Evolutionary conservation across 306 rosid genomes (phyloP).

Genomic region (Dryas drummondii): DNA sequence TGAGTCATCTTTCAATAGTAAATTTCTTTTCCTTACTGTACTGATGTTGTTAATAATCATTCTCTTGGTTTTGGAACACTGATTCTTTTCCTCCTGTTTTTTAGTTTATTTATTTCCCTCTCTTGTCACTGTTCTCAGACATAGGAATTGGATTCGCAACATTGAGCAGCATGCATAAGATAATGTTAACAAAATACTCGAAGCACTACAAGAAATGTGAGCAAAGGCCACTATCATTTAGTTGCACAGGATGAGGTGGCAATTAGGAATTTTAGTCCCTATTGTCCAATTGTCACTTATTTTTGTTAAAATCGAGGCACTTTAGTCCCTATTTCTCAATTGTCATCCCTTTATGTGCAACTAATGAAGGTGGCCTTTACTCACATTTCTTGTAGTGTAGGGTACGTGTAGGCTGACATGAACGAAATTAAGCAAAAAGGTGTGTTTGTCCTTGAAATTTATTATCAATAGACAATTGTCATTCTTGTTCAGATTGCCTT

Average conservation of each 20-base stretch:
- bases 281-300: too few species aligned
- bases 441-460: constrained; percentile 27
- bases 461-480: constrained; percentile 7
- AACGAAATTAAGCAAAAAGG: constrained; percentile 81
- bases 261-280: too few species aligned
- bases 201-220: too few species aligned
- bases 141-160: constrained; percentile 96
- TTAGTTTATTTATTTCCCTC: not conserved
- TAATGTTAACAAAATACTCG: constrained; percentile 83
- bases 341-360: too few species aligned
- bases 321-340: too few species aligned
- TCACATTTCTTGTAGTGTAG: too few species aligned
- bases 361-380: too few species aligned
- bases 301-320: too few species aligned
- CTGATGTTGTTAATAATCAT: not conserved
- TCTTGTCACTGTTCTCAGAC: constrained; percentile 51
- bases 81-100: not conserved
- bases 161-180: constrained; percentile 97
- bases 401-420: constrained; percentile 95
- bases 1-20: constrained; percentile 95
- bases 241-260: too few species aligned
- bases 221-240: too few species aligned
- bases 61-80: constrained; percentile 11
- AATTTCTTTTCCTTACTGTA: constrained; percentile 24
- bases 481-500: not conserved